Base-by-base conservation (phyloP, 2,329 filamentous ascomycete genomes). In the Thelonectria discophora region DNA sequence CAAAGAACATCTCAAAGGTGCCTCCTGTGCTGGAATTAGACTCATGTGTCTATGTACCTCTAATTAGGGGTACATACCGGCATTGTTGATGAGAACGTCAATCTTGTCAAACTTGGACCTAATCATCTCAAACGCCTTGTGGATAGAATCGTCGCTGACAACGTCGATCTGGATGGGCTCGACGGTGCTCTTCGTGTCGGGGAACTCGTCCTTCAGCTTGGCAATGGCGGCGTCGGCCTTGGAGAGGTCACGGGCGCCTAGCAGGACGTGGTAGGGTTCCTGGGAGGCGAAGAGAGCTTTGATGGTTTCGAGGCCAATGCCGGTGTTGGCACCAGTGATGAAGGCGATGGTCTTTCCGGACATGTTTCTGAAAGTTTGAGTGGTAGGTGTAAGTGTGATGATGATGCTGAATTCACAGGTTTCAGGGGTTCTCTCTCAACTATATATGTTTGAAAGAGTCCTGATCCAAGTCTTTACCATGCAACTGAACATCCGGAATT, bases 271-370 rank as follows among this genome's bases (percentile, higher is more conserved):
- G 71, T 88, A 89, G 2, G 80, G n/a, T 9, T 74, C 75, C 0
- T 71, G 30, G 0, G 86, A 85, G 11, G 75, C 64, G 46, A 80
- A 76, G 0, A 90, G 75, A 1, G 84, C 81, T 63, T 83, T 86
- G 51, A 88, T 81, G 8, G 78, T 80, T 65, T 89, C 82, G 39
- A 81, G 83, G 3, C 88, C 88, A 18, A 90, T 80, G 15, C 87
- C 87, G 0, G 82, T 87, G 66, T 88, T 89, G 62, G 79, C 86
- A 37, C 87, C 87, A 2, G 87, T 89, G 64, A 89, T 81, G 45
- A 89, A 73, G n/a, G 88, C 72, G 61, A 85, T 76, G 43, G 72
- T 72, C 65, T 69, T 72, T 50, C 65, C 47, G 12, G 65, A 43
- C 70, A 72, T 34, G 32, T 34, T 34, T 11, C 13, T 34, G 32